These are phyloP conservation scores for Acanthamoeba triangularis DNA, from an alignment of 208 protist species.

Conservation along the genomic window DNA sequence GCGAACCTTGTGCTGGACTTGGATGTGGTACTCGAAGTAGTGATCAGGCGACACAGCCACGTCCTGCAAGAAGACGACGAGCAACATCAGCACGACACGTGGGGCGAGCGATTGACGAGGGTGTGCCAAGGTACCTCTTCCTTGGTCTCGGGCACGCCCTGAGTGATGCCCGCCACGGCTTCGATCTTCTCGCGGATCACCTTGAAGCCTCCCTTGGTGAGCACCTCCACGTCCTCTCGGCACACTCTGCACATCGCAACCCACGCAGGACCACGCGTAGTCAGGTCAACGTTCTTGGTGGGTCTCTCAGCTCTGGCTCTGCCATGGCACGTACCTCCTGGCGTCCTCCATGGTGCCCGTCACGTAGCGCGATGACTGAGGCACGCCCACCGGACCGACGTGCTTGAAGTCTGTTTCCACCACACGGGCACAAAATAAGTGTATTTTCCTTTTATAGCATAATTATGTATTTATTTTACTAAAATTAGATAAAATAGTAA, in stretches of 20 bases:
- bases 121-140: neutral
- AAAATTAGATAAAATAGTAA: neutral
- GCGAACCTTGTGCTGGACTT: conserved; percentile 14
- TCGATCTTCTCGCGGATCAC: conserved; percentile 57
- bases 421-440: too few species aligned
- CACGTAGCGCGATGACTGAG: conserved; percentile 33
- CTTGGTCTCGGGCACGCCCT: conserved; percentile 3
- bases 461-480: neutral
- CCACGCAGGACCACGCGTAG: too few species aligned
- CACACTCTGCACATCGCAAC: neutral
- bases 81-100: neutral
- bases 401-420: conserved; percentile 46
- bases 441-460: too few species aligned
- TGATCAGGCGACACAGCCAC: neutral
- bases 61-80: neutral
- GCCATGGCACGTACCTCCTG: neutral
- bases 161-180: conserved; percentile 1
- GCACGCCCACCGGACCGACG: neutral
- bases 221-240: conserved; percentile 8
- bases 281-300: too few species aligned
- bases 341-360: conserved; percentile 44
- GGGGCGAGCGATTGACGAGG: neutral
- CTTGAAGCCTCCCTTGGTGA: neutral
- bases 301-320: too few species aligned
- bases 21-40: conserved; percentile 65